Evolutionary conservation across 2,329 filamentous ascomycete genomes (phyloP), one percentile per base, ranked within the genome.

Genomic region (Xylariaceae sp.): DNA sequence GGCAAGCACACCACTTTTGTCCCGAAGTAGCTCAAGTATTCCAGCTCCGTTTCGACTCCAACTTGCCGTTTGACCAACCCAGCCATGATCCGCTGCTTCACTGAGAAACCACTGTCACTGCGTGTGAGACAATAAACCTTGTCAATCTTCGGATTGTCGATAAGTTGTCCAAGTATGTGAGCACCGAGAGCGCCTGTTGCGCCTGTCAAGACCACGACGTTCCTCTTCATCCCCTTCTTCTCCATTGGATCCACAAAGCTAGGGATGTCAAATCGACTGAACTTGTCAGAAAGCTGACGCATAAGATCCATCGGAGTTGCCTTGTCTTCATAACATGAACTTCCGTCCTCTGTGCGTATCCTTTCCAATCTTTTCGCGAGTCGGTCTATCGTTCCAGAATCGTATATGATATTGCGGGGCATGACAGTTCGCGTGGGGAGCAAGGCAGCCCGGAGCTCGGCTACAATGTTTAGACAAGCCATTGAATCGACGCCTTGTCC

Each of bases 401-500:
- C 74, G 46, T 81, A 79, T 0, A 83, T 68, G 1, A 81, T 54
- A 41, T 76, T 81, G 43, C 73, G 61, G 0, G 78, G 74, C 2
- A 81, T 23, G 1, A 40, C 36, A 0, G 29, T 28, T 0, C 41
- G 16, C 21, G n/a, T n/a, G 0, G 45, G 40, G 0, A 63, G 36
- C 15, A 58, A 57, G 0, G 15, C 37, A 1, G 52, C 46, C 19
- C 59, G 51, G 2, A 66, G 3, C 59, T 31, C 30, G 55, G 61
- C 12, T 24, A 72, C 59, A 14, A 81, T 67, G 38, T 72, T 71
- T 43, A 77, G 70, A 36, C 70, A 73, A 0, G 70, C 67, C 2
- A 76, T 69, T 0, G 79, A 83, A 52, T 83, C 77, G 0, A 83
- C 68, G 0, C 78, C 77, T 45, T 71, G 70, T 0, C 66, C 64